Conservation (phyloP, 2,329 filamentous ascomycete genomes). For the Claviceps cyperi region DNA sequence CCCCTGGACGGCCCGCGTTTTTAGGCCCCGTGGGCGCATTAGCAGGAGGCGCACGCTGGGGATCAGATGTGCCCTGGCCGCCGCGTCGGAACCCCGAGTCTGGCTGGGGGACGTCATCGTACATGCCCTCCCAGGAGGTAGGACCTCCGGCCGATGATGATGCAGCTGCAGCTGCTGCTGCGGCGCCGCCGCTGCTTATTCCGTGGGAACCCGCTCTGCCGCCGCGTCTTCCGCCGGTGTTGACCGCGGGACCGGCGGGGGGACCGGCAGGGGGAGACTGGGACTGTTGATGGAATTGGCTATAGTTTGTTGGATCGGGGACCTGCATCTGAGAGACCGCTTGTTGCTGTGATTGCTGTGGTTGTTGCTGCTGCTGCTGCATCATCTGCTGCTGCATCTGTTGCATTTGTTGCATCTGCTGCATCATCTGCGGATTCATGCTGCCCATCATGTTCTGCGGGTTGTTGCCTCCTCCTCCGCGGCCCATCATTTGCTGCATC, state of each 20-base stretch:
- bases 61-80: slow-evolving; percentile 26
- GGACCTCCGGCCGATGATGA: slow-evolving; percentile 36
- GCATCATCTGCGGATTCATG: slow-evolving; percentile 41
- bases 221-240: slow-evolving; percentile 12
- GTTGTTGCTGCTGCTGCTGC: slow-evolving; percentile 33
- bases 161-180: slow-evolving; percentile 13
- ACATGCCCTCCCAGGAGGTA: slow-evolving; percentile 97
- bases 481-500: slow-evolving; percentile 42
- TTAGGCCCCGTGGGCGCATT: slow-evolving; percentile 84
- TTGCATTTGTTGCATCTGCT: slow-evolving; percentile 32
- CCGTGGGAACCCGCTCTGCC: slow-evolving; percentile 12
- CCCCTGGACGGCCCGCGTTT: slow-evolving; percentile 82
- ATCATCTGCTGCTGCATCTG: slow-evolving; percentile 27
- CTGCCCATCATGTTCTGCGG: slow-evolving; percentile 25
- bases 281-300: slow-evolving; percentile 32
- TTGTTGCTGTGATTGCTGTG: slow-evolving; percentile 21
- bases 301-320: slow-evolving; percentile 1
- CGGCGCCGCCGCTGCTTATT: slow-evolving; percentile 18
- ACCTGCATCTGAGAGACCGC: slow-evolving; percentile 11
- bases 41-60: slow-evolving; percentile 33
- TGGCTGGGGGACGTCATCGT: slow-evolving; percentile 84
- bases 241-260: slow-evolving; percentile 1
- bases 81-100: slow-evolving; percentile 35
- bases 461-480: slow-evolving; percentile 22
- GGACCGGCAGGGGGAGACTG: slow-evolving; percentile 17